phyloP scores from a whole-genome alignment of 2,329 filamentous ascomycete species.

The Aspergillus quadricinctus region DNA sequence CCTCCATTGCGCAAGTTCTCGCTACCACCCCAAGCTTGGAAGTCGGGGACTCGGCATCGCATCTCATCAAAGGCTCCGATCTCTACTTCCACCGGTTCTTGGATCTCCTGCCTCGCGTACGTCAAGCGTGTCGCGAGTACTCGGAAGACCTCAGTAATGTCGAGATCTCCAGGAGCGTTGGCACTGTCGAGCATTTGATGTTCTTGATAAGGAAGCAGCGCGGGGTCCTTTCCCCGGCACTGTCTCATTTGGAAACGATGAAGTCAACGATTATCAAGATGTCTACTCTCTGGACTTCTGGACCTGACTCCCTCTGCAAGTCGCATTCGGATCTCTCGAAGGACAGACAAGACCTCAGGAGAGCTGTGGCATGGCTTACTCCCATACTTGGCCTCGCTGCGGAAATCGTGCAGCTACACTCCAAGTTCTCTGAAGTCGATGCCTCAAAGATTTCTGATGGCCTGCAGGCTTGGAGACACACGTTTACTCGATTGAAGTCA shows the following conservation, averaged over 20 bases:
- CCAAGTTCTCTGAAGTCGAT: slow-evolving; percentile 55
- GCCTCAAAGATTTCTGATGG: slow-evolving; percentile 43
- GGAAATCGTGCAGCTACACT: slow-evolving; percentile 62
- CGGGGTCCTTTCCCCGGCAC: slow-evolving; percentile 28
- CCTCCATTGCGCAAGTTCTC: slow-evolving; percentile 65
- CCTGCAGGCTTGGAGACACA: slow-evolving; percentile 50
- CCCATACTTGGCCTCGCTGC: slow-evolving; percentile 62
- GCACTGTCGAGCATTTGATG: slow-evolving; percentile 82
- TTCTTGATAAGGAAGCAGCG: slow-evolving; percentile 44
- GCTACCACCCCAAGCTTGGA: slow-evolving; percentile 48
- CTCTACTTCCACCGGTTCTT: slow-evolving; percentile 76
- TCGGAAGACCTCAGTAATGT: slow-evolving; percentile 79
- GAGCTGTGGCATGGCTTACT: slow-evolving; percentile 56
- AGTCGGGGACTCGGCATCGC: slow-evolving; percentile 16
- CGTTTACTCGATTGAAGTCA: slow-evolving; percentile 43
- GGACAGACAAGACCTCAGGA: slow-evolving; percentile 22
- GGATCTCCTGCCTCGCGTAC: slow-evolving; percentile 65
- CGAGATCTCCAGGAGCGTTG: slow-evolving; percentile 73
- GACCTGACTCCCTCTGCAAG: slow-evolving; percentile 21
- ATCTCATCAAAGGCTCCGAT: slow-evolving; percentile 49
- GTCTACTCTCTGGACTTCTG: slow-evolving; percentile 29
- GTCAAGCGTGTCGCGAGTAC: slow-evolving; percentile 66
- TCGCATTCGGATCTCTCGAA: slow-evolving; percentile 11
- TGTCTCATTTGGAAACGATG: slow-evolving; percentile 28
- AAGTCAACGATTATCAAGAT: slow-evolving; percentile 28